phyloP scores from a whole-genome alignment of 2,329 filamentous ascomycete species.

The Penicillium hesseltinei region DNA sequence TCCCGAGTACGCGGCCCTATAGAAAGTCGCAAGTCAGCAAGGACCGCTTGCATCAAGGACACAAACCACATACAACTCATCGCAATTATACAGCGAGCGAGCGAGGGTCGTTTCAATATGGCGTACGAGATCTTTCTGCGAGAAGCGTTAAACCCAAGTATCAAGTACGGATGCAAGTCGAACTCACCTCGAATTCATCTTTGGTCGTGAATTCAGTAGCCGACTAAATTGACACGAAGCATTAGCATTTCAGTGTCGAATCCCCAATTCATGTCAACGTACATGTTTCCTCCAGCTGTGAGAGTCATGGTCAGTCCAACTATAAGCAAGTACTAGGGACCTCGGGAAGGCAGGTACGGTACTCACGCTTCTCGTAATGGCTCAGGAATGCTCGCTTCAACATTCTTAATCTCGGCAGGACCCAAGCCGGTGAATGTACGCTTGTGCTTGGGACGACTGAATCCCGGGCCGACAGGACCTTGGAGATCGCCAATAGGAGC shows the following conservation, averaged over 20 bases:
- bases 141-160: slow-evolving; percentile 4
- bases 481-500: slow-evolving; percentile 83
- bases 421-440: slow-evolving; percentile 95
- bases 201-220: slow-evolving; percentile 70
- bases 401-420: slow-evolving; percentile 83
- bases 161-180: not conserved
- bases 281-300: slow-evolving; percentile 61
- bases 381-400: slow-evolving; percentile 89
- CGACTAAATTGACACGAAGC: slow-evolving; percentile 44
- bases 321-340: not conserved
- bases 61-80: slow-evolving; percentile 61
- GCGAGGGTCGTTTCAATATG: slow-evolving; percentile 97
- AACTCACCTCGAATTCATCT: slow-evolving; percentile 69
- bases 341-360: slow-evolving; percentile 42
- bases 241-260: slow-evolving; percentile 1
- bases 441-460: slow-evolving; percentile 92
- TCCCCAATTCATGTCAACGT: slow-evolving; percentile 25
- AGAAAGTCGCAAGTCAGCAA: not conserved
- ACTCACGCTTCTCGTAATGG: slow-evolving; percentile 79
- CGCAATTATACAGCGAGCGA: slow-evolving; percentile 96
- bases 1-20: slow-evolving; percentile 80
- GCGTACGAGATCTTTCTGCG: slow-evolving; percentile 75
- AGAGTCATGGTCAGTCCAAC: slow-evolving; percentile 17
- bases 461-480: slow-evolving; percentile 80
- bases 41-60: not conserved